Conservation (phyloP, 495 filamentous ascomycete species). For the Penicillium subrubescens region DNA sequence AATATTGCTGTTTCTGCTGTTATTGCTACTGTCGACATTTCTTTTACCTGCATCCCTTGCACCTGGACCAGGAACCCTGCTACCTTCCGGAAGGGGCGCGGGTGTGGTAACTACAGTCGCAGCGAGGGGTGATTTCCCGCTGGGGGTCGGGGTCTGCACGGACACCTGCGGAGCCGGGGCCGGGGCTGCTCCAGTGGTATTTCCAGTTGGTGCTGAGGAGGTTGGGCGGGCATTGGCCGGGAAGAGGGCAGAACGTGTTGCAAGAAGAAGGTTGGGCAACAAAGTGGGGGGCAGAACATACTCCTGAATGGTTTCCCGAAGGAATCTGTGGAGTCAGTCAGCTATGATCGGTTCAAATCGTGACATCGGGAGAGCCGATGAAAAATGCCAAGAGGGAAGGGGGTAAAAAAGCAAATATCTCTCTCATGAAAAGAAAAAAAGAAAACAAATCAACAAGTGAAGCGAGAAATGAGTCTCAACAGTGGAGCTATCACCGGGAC, state of each 20-base stretch:
- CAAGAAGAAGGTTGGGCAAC: constrained; percentile 73
- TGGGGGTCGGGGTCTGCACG: constrained; percentile 30
- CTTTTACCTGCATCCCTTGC: constrained; percentile 20
- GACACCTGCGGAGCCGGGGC: constrained; percentile 33
- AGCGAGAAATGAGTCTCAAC: constrained; percentile 11
- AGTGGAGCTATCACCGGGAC: constrained; percentile 26
- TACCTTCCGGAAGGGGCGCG: constrained; percentile 9
- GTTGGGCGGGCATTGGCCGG: constrained; percentile 67
- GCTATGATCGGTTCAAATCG: constrained; percentile 23
- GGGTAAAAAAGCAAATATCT: constrained; percentile 15
- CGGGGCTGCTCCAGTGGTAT: constrained; percentile 23
- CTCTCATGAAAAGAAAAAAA: constrained; percentile 5
- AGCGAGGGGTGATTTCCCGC: constrained; percentile 15
- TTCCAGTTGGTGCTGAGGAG: constrained; percentile 24
- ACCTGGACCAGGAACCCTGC: neutral
- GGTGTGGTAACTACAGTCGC: constrained; percentile 5
- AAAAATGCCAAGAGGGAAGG: constrained; percentile 10
- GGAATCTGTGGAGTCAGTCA: constrained; percentile 60
- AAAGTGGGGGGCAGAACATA: constrained; percentile 66
- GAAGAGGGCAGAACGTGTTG: constrained; percentile 72
- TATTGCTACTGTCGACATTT: constrained; percentile 22
- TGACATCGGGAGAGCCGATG: constrained; percentile 23
- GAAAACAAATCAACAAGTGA: neutral
- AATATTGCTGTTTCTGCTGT: constrained; percentile 3
- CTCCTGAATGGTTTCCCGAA: constrained; percentile 68